Conservation (phyloP, 495 filamentous ascomycete genomes). For the Cairneyella variabilis region DNA sequence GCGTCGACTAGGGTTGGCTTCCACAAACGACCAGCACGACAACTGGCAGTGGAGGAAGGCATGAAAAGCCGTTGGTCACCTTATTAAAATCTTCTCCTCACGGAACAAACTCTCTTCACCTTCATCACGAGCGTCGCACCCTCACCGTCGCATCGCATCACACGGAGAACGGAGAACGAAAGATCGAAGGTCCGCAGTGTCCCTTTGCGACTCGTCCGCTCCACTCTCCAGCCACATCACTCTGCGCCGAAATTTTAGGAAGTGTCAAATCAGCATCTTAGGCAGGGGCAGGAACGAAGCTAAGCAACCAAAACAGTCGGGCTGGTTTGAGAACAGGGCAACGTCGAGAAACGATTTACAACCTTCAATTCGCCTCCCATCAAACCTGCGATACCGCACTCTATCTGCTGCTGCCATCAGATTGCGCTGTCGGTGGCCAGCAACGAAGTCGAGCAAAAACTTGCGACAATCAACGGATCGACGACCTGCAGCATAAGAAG, state of each 20-base stretch:
- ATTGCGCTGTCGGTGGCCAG: neutral
- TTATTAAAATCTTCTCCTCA: neutral
- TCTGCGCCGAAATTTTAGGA: too few species aligned
- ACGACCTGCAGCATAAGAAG: neutral
- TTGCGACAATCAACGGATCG: slow-evolving; percentile 6
- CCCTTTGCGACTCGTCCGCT: too few species aligned
- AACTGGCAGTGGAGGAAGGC: neutral
- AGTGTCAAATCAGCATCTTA: neutral
- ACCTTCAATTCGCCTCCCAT: neutral
- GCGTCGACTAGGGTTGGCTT: neutral
- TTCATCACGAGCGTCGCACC: too few species aligned
- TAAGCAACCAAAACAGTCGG: neutral
- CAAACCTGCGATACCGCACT: neutral
- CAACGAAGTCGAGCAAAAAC: neutral
- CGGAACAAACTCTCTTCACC: neutral
- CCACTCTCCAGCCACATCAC: too few species aligned
- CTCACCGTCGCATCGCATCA: too few species aligned
- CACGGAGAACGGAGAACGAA: too few species aligned
- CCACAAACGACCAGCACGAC: neutral
- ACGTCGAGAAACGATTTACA: too few species aligned
- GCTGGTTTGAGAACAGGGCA: neutral
- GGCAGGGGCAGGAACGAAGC: neutral
- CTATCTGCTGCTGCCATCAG: neutral
- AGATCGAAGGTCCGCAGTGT: too few species aligned
- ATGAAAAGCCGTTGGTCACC: neutral